A percentile compares a stretch with the other conserved stretches of the same genome.
Evolutionary conservation across 208 protist genomes (phyloP).

Genomic region (Crithidia acanthocephali): DNA sequence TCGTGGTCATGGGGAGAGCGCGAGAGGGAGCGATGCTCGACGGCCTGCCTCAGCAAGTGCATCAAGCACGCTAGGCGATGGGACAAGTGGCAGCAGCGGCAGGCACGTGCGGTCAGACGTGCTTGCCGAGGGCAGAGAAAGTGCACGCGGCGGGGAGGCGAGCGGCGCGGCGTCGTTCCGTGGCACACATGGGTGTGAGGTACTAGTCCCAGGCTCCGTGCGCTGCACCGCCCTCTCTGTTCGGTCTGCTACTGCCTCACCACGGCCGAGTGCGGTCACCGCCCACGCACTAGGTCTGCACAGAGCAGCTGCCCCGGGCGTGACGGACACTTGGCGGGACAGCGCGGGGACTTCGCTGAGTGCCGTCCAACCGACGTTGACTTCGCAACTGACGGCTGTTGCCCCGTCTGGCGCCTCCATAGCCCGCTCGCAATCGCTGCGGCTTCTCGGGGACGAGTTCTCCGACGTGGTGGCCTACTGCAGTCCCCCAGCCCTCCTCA

Average conservation of each 20-base stretch:
- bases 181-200: neutral
- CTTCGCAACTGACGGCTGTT: conserved; percentile 18
- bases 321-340: neutral
- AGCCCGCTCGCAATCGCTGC: conserved; percentile 8
- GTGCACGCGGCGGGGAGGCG: neutral
- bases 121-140: neutral
- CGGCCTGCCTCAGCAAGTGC: neutral
- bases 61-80: too few species aligned
- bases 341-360: conserved; percentile 1
- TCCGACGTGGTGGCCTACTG: conserved; percentile 43
- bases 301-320: neutral
- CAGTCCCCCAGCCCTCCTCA: conserved; percentile 17
- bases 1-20: too few species aligned
- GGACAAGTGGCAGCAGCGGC: too few species aligned
- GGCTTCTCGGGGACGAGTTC: conserved; percentile 30
- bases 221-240: conserved; percentile 4
- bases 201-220: neutral
- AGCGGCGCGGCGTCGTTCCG: neutral
- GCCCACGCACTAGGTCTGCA: neutral
- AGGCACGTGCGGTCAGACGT: neutral
- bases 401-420: neutral
- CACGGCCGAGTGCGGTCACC: conserved; percentile 5
- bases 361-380: conserved; percentile 19
- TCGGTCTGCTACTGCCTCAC: conserved; percentile 7
- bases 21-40: neutral